Evolutionary conservation across 208 protist species (phyloP), one percentile per base, ranked within the genome.

Genomic region (Porcisia deanei): DNA sequence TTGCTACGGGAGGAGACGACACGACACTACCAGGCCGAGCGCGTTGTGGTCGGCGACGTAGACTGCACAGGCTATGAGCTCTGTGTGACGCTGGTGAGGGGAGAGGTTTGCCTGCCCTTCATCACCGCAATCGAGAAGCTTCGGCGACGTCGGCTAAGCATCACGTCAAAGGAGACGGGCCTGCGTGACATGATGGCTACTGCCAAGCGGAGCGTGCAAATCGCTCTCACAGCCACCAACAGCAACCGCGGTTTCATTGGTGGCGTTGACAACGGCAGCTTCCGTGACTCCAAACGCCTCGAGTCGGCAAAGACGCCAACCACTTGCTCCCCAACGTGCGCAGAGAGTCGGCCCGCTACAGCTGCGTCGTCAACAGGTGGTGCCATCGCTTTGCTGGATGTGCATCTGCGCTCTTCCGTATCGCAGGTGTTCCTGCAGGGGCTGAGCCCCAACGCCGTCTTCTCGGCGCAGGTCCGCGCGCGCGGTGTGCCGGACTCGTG

Each of bases 1-100:
- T 75, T 86, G 58, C 75, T 89, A n/a, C 88, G 90, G 18, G 84
- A 87, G 67, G 90, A 94, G 71, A 85, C 90, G 1, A 83, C 85
- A 25, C 89, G 90, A 68, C 88, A 94, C 79, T 76, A 95, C n/a
- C 53, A 85, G 57, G 77, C 87, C 49, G 84, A 93, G 71, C 91
- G 91, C 77, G 81, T 97, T 45, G 75, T 83, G 25, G 45, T 89
- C 1, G 94, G 91, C n/a, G 75, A 91, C 41, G 66, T 75, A 2
- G 83, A 89, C 18, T 84, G 81, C 45, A 91, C 87, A 20, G 87
- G 85, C 18, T 93, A 86, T 61, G 86, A 95, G 67, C 75, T 96
- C 4, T 77, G 75, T 10, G 76, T 94, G 53, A 84, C 61, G 73
- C 77, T 79, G 67, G 53, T 73, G 76, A 79, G 63, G 20, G 87